Evolutionary conservation across 208 protist species (phyloP).

Genomic region (Acanthamoeba lenticulata): DNA sequence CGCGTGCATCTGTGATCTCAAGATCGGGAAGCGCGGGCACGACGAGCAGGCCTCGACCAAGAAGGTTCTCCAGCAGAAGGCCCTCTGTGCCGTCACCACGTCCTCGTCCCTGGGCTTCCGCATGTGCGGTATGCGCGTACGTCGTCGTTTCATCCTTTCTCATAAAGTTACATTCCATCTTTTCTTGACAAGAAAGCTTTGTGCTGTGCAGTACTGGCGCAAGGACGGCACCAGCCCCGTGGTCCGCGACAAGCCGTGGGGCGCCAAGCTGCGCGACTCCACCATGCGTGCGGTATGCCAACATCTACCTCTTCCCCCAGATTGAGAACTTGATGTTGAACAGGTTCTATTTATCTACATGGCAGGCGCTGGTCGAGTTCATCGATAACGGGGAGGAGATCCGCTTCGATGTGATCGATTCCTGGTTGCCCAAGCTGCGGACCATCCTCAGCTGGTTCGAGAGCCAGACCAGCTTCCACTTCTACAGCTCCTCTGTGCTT

Average conservation of each 20-base stretch:
- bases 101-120: slow-evolving; percentile 52
- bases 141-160: not conserved
- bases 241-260: slow-evolving; percentile 34
- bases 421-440: not conserved
- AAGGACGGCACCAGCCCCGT: not conserved
- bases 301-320: not conserved
- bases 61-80: slow-evolving; percentile 34
- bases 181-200: not conserved
- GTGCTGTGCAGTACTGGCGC: not conserved
- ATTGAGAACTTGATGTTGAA: not conserved
- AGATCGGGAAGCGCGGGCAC: slow-evolving; percentile 53
- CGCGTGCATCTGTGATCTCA: slow-evolving; percentile 50
- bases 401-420: slow-evolving; percentile 9
- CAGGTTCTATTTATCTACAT: not conserved
- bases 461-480: slow-evolving; percentile 41
- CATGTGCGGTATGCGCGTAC: slow-evolving; percentile 53
- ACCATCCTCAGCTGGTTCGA: slow-evolving; percentile 27
- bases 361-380: not conserved
- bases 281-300: not conserved
- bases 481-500: slow-evolving; percentile 54
- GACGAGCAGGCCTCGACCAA: not conserved
- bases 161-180: not conserved
- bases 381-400: not conserved
- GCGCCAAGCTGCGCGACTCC: not conserved
- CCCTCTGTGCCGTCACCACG: slow-evolving; percentile 29